A percentile compares a stretch with the other conserved stretches of the same genome.
These are phyloP conservation scores for Blastocystis hominis DNA, from an alignment of 352 stramenopile genomes.

Conservation along the genomic window DNA sequence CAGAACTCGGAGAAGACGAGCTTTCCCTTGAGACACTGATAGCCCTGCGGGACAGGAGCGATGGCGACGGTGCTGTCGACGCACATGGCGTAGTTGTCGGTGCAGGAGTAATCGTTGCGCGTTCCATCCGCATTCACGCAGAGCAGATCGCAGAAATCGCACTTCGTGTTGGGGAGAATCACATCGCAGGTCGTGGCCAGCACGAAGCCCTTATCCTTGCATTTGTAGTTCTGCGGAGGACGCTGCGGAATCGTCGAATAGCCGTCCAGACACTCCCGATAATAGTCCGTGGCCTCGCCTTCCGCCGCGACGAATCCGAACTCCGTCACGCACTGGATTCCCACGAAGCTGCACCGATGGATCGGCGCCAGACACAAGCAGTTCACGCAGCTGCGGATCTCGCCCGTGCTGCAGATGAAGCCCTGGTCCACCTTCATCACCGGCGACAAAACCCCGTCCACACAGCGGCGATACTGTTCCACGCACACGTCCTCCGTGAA, in stretches of 20 bases:
- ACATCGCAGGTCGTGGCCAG: constrained; percentile 25
- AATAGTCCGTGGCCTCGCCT: constrained; percentile 50
- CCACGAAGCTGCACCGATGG: constrained; percentile 46
- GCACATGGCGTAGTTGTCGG: constrained; percentile 3
- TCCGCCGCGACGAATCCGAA: constrained; percentile 21
- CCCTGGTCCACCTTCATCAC: constrained; percentile 22
- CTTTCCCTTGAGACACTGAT: constrained; percentile 31
- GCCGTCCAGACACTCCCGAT: constrained; percentile 48
- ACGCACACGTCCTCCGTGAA: constrained; percentile 1
- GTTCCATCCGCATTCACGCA: constrained; percentile 54
- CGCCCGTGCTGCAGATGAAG: constrained; percentile 28
- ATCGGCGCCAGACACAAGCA: constrained; percentile 14
- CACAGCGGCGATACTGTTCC: constrained; percentile 25
- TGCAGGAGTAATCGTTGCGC: constrained; percentile 46
- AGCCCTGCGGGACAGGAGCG: neutral
- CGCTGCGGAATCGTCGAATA: constrained; percentile 31
- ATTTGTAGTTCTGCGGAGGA: constrained; percentile 51
- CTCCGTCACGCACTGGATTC: constrained; percentile 52
- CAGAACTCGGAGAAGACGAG: constrained; percentile 36
- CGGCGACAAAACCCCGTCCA: constrained; percentile 3
- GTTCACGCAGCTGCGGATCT: constrained; percentile 24
- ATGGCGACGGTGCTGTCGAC: neutral
- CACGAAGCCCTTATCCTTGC: constrained; percentile 55
- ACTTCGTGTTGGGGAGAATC: constrained; percentile 29
- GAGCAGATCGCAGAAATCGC: constrained; percentile 18